Base-by-base conservation (phyloP, 2,329 filamentous ascomycete species). In the Trichophaea hybrida region DNA sequence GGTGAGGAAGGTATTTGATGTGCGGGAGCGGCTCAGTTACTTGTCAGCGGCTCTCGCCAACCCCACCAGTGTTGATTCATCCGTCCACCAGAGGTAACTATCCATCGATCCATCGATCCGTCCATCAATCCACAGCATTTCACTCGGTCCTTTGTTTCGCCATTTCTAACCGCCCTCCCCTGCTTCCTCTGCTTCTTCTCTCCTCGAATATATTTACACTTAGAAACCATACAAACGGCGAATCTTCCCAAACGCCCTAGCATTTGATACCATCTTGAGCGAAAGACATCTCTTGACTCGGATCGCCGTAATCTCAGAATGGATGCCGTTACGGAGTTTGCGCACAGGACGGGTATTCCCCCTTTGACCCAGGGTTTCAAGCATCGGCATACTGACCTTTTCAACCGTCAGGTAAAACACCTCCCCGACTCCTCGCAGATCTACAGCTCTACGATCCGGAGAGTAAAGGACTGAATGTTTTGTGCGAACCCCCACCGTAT, bases 401-500 rank as follows among this genome's bases (percentile, higher is more conserved):
- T 12, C 13, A 46, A 65, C 77, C 77, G 70, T 76, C 75, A 64
- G 74, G 76, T 59, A 77, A 68, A 74, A 57, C 74, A 72, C 65
- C 73, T 78, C 60, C 72, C 75, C 61, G 73, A 77, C 55, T 68
- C 52, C 65, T 58, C 60, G 62, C 58, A 64, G 77, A 80, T 67
- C 74, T 80, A 65, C 69, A 74, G 58, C 71, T 71, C 53, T 78
- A 79, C 68, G 76, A 80, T 63, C 75, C 78, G 12, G 72, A 74
- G 61, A 75, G 77, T 65, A 72, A 31, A 5, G 75, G 74, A 58
- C 75, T 74, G 64, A 80, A 81, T 68, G 70, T 84, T 55, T 76
- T 86, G 51, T 76, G 78, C 46, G 76, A 81, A 61, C 72, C 77
- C 31, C 78, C 81, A 49, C 79, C 78, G 5, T 74, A 76, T n/a